Evolutionary conservation across 83 land plant genomes (phyloP).

Genomic region (Picea mariana): DNA sequence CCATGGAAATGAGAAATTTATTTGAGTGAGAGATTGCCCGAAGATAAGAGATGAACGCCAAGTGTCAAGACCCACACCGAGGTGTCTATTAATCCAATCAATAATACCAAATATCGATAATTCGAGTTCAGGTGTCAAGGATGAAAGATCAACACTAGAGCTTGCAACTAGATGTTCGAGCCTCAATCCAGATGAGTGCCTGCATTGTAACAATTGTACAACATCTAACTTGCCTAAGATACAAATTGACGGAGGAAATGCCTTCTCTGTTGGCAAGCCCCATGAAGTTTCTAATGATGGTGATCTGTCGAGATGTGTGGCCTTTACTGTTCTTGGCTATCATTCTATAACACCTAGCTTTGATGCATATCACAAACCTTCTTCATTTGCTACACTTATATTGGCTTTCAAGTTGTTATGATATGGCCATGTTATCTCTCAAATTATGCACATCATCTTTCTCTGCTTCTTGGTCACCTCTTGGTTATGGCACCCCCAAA

Average conservation of each 20-base stretch:
- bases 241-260: background rate
- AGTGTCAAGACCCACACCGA: too few species aligned
- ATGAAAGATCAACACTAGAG: too few species aligned
- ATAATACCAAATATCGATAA: too few species aligned
- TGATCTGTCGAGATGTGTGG: background rate
- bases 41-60: too few species aligned
- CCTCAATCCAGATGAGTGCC: too few species aligned
- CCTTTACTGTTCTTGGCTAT: background rate
- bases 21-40: too few species aligned
- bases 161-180: too few species aligned
- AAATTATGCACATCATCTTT: background rate
- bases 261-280: background rate
- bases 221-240: too few species aligned
- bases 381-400: background rate
- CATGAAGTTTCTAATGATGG: slow-evolving; percentile 7
- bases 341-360: background rate
- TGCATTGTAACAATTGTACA: too few species aligned
- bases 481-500: background rate
- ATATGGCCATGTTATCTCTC: background rate
- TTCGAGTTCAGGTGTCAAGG: too few species aligned
- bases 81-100: too few species aligned
- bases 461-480: slow-evolving; percentile 10
- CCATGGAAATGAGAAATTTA: too few species aligned
- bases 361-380: background rate
- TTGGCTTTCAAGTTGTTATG: background rate